These are phyloP conservation scores for Penicillium sclerotiorum DNA, from an alignment of 2,329 filamentous ascomycete genomes.

Conservation along the genomic window DNA sequence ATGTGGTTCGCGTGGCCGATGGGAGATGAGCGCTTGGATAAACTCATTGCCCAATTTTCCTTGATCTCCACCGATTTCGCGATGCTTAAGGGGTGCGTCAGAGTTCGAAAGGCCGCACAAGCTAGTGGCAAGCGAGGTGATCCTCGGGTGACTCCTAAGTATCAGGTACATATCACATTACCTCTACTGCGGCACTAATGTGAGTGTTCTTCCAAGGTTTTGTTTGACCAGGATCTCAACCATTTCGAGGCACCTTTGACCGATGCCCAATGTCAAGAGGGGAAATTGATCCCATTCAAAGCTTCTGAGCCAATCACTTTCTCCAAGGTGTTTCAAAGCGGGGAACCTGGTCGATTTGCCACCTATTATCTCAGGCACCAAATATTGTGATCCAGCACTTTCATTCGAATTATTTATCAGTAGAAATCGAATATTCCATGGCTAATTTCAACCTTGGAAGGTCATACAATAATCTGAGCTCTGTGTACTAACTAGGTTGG, in stretches of 20 bases:
- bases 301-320: neutral
- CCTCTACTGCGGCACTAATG: too few species aligned
- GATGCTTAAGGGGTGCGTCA: neutral
- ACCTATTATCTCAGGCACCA: neutral
- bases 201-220: too few species aligned
- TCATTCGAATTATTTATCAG: too few species aligned
- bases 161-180: neutral
- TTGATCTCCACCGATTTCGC: too few species aligned
- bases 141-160: neutral
- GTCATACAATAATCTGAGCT: too few species aligned
- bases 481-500: too few species aligned
- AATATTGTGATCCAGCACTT: too few species aligned
- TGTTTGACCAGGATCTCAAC: neutral
- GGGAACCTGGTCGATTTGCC: too few species aligned
- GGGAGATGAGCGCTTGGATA: neutral
- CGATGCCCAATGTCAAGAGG: too few species aligned
- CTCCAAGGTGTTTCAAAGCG: too few species aligned
- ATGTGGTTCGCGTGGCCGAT: neutral
- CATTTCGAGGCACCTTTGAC: neutral
- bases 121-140: slow-evolving; percentile 1
- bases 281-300: neutral
- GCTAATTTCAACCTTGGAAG: too few species aligned
- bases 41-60: neutral
- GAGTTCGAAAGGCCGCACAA: neutral
- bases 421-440: too few species aligned